These are phyloP conservation scores for Barnettozyma californica DNA, from an alignment of 805 yeast species.

Conservation along the genomic window DNA sequence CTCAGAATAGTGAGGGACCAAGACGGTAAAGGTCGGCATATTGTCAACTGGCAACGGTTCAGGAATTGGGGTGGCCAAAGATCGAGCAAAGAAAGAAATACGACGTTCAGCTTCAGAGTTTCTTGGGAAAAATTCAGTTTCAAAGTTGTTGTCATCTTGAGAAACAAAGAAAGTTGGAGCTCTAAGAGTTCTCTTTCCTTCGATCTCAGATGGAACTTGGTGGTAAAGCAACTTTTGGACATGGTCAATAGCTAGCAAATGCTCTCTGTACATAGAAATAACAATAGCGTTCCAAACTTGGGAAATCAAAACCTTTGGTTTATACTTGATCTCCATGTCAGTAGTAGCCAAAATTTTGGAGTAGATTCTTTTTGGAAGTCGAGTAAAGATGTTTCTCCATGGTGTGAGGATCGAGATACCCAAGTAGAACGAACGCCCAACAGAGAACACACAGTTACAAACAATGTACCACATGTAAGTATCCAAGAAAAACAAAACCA, in stretches of 20 bases:
- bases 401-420: constrained; percentile 99
- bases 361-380: constrained; percentile 98
- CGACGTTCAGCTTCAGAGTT: constrained; percentile 99
- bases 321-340: constrained; percentile 98
- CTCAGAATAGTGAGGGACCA: constrained; percentile 95
- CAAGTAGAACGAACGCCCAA: constrained; percentile 95
- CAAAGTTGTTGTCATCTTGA: constrained; percentile 90
- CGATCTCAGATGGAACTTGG: constrained; percentile 97
- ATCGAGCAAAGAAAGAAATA: constrained; percentile 98
- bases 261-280: constrained; percentile 99
- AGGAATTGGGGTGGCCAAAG: constrained; percentile 96
- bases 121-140: constrained; percentile 94
- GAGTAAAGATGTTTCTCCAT: constrained; percentile 97
- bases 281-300: constrained; percentile 99
- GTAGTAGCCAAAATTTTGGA: constrained; percentile 96
- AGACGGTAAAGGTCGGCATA: constrained; percentile 98
- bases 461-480: constrained; percentile 98
- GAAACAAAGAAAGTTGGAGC: constrained; percentile 98
- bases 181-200: constrained; percentile 96
- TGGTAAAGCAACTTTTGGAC: constrained; percentile 96
- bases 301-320: constrained; percentile 95
- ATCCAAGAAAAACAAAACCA: constrained; percentile 95
- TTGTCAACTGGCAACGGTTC: constrained; percentile 99
- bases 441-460: constrained; percentile 90
- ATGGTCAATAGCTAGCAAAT: constrained; percentile 94